Conservation (phyloP, 2,329 filamentous ascomycete genomes). For the Alternaria arbusti region DNA sequence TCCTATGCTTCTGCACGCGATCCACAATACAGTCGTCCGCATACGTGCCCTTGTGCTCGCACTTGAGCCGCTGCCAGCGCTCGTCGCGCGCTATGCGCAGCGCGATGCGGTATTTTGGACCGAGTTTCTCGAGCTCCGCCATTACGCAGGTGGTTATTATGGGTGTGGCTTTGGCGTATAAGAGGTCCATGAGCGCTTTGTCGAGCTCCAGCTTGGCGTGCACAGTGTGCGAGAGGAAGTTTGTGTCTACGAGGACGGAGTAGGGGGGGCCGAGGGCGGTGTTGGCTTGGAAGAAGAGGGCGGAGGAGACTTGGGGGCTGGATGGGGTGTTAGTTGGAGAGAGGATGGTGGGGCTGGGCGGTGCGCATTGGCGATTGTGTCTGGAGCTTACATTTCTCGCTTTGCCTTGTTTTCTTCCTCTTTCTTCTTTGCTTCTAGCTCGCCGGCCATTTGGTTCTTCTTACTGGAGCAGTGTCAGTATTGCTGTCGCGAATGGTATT, state of each 20-base stretch:
- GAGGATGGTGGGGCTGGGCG: slow-evolving; percentile 8
- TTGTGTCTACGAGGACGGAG: slow-evolving; percentile 63
- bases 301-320: slow-evolving; percentile 76
- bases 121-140: slow-evolving; percentile 87
- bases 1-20: slow-evolving; percentile 53
- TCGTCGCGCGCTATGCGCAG: slow-evolving; percentile 87
- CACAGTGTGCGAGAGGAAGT: slow-evolving; percentile 71
- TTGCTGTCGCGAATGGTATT: neutral
- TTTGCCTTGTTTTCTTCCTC: slow-evolving; percentile 68
- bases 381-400: slow-evolving; percentile 67
- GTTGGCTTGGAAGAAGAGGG: slow-evolving; percentile 63
- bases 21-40: slow-evolving; percentile 70
- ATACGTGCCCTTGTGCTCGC: slow-evolving; percentile 88
- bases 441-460: slow-evolving; percentile 75
- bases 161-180: slow-evolving; percentile 89
- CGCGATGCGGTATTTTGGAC: slow-evolving; percentile 83
- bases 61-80: slow-evolving; percentile 82
- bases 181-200: slow-evolving; percentile 88
- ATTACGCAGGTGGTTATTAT: slow-evolving; percentile 81
- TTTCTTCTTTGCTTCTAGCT: slow-evolving; percentile 63
- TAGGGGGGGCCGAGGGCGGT: slow-evolving; percentile 85
- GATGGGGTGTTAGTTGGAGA: slow-evolving; percentile 11
- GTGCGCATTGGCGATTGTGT: neutral
- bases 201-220: slow-evolving; percentile 88
- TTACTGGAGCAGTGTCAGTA: slow-evolving; percentile 53